Percentiles rank a stretch among this genome's conserved stretches.
Conservation (phyloP, 192 early-diverging fungal genomes). For the Powellomyces hirtus region DNA sequence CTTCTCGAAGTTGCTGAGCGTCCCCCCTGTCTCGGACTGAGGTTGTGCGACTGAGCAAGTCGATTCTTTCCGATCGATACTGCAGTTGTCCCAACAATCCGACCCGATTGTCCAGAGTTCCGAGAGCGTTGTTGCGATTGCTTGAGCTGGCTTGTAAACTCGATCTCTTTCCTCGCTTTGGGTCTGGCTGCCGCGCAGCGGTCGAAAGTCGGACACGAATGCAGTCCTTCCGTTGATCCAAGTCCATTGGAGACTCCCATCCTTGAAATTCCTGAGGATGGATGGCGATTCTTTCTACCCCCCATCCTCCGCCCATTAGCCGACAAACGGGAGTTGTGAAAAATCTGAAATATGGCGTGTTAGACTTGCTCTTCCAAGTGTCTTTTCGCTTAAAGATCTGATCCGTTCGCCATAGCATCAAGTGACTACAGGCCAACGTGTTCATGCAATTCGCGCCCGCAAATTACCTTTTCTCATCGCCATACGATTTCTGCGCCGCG, state of each 20-base stretch:
- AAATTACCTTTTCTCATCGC: slow-evolving; percentile 78
- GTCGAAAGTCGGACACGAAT: too few relatives aligned
- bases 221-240: too few relatives aligned
- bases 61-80: slow-evolving; percentile 15
- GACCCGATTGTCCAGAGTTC: slow-evolving; percentile 67
- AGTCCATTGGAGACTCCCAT: too few relatives aligned
- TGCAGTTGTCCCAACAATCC: slow-evolving; percentile 9
- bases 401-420: not conserved
- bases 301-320: not conserved
- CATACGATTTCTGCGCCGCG: slow-evolving; percentile 92
- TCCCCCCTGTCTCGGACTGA: slow-evolving; percentile 7
- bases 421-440: too few relatives aligned
- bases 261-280: too few relatives aligned
- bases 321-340: slow-evolving; percentile 4
- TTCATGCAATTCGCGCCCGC: too few relatives aligned
- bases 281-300: too few relatives aligned
- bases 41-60: slow-evolving; percentile 12
- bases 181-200: too few relatives aligned
- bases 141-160: too few relatives aligned
- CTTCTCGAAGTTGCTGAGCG: not conserved
- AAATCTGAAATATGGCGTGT: not conserved
- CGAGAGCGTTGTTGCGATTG: too few relatives aligned
- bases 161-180: too few relatives aligned
- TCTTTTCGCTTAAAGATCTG: not conserved
- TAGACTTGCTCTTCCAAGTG: not conserved